phyloP scores from a whole-genome alignment of 169 alveolate species.

The Plasmodium fragile region DNA sequence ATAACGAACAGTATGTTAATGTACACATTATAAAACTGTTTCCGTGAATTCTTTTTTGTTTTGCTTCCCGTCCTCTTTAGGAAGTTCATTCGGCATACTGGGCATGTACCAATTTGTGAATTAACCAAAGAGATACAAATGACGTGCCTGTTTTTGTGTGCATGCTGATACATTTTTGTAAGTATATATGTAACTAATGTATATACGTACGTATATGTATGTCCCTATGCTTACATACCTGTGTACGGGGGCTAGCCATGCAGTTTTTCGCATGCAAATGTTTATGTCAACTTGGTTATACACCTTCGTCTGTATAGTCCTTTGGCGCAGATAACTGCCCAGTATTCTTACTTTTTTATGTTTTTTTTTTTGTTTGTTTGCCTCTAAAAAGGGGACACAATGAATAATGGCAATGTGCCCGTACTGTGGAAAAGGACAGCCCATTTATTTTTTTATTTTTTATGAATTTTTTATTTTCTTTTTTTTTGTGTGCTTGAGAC shows the following conservation, averaged over 20 bases:
- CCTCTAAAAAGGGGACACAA: not conserved
- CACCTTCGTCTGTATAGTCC: not conserved
- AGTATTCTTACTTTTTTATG: not conserved
- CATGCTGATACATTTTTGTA: not conserved
- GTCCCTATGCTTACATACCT: not conserved
- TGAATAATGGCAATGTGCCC: not conserved
- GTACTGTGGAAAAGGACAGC: not conserved
- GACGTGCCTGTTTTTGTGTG: not conserved
- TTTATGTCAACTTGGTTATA: not conserved
- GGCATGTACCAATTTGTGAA: not conserved
- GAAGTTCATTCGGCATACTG: not conserved
- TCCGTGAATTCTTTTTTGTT: conserved; percentile 7
- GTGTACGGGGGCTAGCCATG: not conserved
- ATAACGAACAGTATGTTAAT: not conserved
- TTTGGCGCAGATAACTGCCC: not conserved
- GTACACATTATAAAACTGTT: not conserved
- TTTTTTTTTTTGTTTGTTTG: not conserved
- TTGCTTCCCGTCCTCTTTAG: not conserved
- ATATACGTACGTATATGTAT: not conserved
- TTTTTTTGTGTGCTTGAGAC: not conserved
- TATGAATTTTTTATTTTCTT: not conserved
- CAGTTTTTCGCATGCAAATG: not conserved
- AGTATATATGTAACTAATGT: not conserved
- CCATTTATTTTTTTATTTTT: not conserved
- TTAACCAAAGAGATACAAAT: not conserved